These are phyloP conservation scores for Colletotrichum acutatum DNA, from an alignment of 2,329 filamentous ascomycete genomes.

Conservation along the genomic window DNA sequence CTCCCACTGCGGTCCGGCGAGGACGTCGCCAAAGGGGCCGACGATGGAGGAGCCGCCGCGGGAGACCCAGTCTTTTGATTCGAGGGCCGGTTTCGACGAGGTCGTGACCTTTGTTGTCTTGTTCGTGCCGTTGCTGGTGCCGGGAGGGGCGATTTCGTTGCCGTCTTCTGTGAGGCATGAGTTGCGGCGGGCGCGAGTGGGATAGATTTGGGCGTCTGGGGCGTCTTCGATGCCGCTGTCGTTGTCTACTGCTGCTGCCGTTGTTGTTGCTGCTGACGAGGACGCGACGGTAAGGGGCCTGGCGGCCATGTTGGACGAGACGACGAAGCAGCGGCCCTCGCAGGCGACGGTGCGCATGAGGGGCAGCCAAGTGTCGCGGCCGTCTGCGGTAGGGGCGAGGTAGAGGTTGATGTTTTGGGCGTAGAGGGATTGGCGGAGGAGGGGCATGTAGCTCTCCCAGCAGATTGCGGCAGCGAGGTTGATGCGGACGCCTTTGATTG, in stretches of 20 bases:
- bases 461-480: conserved; percentile 90
- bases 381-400: conserved; percentile 90
- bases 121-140: conserved; percentile 31
- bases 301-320: conserved; percentile 87
- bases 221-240: background rate
- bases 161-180: conserved; percentile 59
- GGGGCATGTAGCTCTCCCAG: conserved; percentile 97
- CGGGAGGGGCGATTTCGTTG: conserved; percentile 55
- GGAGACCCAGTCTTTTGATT: conserved; percentile 62
- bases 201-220: background rate
- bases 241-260: background rate
- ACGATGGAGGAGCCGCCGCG: conserved; percentile 87
- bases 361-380: conserved; percentile 81
- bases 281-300: conserved; percentile 50
- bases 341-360: conserved; percentile 85
- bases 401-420: conserved; percentile 92
- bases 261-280: conserved; percentile 38
- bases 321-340: conserved; percentile 87
- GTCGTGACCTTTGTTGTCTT: background rate
- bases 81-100: background rate
- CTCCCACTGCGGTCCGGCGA: conserved; percentile 87
- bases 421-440: conserved; percentile 86
- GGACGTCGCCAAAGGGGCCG: conserved; percentile 80
- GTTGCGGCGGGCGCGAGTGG: conserved; percentile 42
- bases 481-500: conserved; percentile 81